Evolutionary conservation across 1,139 yeast species (phyloP).

Genomic region (Pichia terricola): DNA sequence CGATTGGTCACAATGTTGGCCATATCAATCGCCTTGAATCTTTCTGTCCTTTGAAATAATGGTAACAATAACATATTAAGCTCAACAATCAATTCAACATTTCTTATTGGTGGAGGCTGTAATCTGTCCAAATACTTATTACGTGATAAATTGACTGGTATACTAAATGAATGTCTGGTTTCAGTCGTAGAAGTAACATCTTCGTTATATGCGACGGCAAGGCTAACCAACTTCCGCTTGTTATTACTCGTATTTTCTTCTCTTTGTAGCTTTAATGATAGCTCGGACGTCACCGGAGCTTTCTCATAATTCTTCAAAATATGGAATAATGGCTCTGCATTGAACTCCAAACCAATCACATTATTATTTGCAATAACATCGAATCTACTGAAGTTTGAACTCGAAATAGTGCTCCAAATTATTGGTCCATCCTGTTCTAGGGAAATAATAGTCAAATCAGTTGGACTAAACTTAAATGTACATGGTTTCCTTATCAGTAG

Average conservation of each 20-base stretch:
- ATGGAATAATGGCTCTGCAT: constrained; percentile 45
- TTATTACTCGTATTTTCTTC: constrained; percentile 20
- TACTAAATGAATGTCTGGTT: constrained; percentile 48
- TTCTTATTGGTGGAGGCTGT: constrained; percentile 3
- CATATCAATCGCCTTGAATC: constrained; percentile 36
- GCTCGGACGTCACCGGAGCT: constrained; percentile 38
- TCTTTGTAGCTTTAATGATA: constrained; percentile 45
- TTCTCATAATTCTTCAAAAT: constrained; percentile 45
- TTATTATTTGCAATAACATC: constrained; percentile 39
- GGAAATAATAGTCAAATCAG: constrained; percentile 40
- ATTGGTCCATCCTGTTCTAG: constrained; percentile 46
- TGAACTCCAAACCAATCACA: constrained; percentile 45
- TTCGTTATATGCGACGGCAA: constrained; percentile 42
- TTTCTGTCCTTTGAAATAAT: constrained; percentile 45
- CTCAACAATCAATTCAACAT: constrained; percentile 15
- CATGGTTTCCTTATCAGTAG: constrained; percentile 29
- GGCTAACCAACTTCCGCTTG: constrained; percentile 15
- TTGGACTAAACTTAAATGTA: constrained; percentile 39
- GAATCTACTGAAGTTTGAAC: constrained; percentile 31
- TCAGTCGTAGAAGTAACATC: constrained; percentile 26
- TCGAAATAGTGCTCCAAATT: constrained; percentile 48
- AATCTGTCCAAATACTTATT: constrained; percentile 1
- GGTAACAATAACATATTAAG: constrained; percentile 39
- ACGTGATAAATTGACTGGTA: constrained; percentile 40
- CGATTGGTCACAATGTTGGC: constrained; percentile 25